Base-by-base conservation (phyloP, 1,284 basidiomycete genomes). In the Cryptococcus deneoformans region DNA sequence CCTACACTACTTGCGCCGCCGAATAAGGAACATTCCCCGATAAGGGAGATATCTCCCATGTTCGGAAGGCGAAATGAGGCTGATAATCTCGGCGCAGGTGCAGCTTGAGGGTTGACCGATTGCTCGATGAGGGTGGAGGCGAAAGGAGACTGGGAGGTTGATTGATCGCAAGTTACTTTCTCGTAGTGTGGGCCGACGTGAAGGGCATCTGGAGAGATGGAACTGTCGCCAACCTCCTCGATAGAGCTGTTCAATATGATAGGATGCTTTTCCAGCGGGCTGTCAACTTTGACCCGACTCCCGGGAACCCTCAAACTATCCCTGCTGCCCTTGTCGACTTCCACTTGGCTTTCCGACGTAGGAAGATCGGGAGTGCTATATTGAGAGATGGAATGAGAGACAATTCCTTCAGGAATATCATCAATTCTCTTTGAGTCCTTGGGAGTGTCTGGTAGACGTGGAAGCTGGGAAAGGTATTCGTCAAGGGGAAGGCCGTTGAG, bases 381-480 rank as follows among this genome's bases (percentile, higher is more conserved):
- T 7, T 37, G 47, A 11, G 47, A 49, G 11, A 53, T 35, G 34
- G 20, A 20, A 11, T 14, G 11, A 35, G 34, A 36, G 6, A 49
- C 53, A n/a, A 49, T 53, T 8, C 53, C 50, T 14, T 54, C 58
- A 8, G 42, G 45, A 12, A 44, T 54, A 35, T 55, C 51, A 29
- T 59, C 50, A 8, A 56, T 52, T n/a, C 40, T 47, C 10, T 38
- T 53, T 34, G 50, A 38, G 40, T 54, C 37, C n/a, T 51, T 43
- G 8, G 64, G 64, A 7, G 64, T 65, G 16, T 65, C 58, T 5
- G 64, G 64, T 7, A 68, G 56, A 44, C 63, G 61, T 4, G 64
- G 67, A 14, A 68, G 61, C 37, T 54, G 52, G 24, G 45, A 46
- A 9, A 68, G 48, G 12, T 61, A 52, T 35, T 61, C 53, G 52